Evolutionary conservation across 2,329 filamentous ascomycete genomes (phyloP), one percentile per base, ranked within the genome.

Genomic region (Escovopsis sp.): DNA sequence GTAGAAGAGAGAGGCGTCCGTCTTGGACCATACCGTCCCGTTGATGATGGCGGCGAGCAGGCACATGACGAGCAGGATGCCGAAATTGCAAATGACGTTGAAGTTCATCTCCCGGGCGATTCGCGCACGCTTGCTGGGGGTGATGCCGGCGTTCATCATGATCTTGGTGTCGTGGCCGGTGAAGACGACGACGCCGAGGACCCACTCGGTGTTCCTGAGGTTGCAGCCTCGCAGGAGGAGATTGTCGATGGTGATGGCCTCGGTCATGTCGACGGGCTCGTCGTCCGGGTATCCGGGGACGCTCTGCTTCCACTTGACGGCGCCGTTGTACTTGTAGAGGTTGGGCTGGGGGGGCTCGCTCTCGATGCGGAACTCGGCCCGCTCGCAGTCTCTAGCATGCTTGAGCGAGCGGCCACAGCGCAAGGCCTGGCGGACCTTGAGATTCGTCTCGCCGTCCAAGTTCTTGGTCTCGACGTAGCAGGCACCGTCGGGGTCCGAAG

Each of bases 381-480:
- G 77, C 63, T 96, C 91, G 60, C 91, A 96, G 57, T 98, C 87
- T 45, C 82, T 77, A 12, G 91, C 91, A 60, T 96, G 88, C 57
- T 80, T 85, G 46, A 98, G 72, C 38, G 77, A 69, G 42, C 83
- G 80, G 11, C 88, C 85, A 55, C 85, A 91, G 49, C 89, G 84
- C 36, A 98, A 72, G 18, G 91, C 86, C 55, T 89, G 85, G 45
- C 91, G 82, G 47, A 95, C 87, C 63, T 98, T 98, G 48, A 98
- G 67, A 55, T 98, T 98, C 3, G 91, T 98, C 65, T 98, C 91
- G 40, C 91, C 91, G 55, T 98, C 91, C 67, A 98, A 60, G 58
- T 94, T 96, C 68, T 96, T 98, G 3, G 91, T 98, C 63, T 98
- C 91, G 19, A 98, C 83, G 54, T 95, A 98, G 62, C 91, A 98